Conservation (phyloP, 1,284 basidiomycete genomes). For the Fistulina hepatica region DNA sequence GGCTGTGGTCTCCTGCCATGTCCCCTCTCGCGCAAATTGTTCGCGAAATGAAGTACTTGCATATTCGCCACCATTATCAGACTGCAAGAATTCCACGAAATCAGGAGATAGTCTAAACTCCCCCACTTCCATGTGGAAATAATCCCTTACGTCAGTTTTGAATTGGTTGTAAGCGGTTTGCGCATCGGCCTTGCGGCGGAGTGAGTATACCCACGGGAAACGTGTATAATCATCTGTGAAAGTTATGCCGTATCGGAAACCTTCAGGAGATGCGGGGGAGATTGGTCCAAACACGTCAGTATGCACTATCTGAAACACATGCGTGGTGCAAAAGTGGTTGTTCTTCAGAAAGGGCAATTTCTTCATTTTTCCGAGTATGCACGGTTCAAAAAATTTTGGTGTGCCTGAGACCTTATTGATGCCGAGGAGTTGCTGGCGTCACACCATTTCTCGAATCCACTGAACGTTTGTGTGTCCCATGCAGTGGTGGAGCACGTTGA, state of each 20-base stretch:
- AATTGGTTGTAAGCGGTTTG: too few relatives aligned
- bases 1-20: constrained; percentile 16
- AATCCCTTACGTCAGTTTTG: too few relatives aligned
- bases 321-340: constrained; percentile 10
- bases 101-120: too few relatives aligned
- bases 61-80: constrained; percentile 25
- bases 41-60: constrained; percentile 16
- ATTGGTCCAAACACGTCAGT: constrained; percentile 24
- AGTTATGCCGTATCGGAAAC: constrained; percentile 15
- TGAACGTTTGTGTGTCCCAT: constrained; percentile 1
- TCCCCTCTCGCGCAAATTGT: constrained; percentile 18
- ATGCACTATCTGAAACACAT: constrained; percentile 21
- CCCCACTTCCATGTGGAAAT: too few relatives aligned
- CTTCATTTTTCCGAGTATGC: constrained; percentile 18
- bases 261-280: constrained; percentile 12
- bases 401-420: neutral
- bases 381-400: constrained; percentile 17
- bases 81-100: constrained; percentile 17
- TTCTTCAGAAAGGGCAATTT: constrained; percentile 18
- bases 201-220: too few relatives aligned
- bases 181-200: constrained; percentile 16
- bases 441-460: neutral
- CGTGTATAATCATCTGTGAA: too few relatives aligned
- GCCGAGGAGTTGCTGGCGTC: neutral
- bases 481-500: neutral